phyloP scores from a whole-genome alignment of 345 rosid genomes.

The Euphorbia pulcherrima region DNA sequence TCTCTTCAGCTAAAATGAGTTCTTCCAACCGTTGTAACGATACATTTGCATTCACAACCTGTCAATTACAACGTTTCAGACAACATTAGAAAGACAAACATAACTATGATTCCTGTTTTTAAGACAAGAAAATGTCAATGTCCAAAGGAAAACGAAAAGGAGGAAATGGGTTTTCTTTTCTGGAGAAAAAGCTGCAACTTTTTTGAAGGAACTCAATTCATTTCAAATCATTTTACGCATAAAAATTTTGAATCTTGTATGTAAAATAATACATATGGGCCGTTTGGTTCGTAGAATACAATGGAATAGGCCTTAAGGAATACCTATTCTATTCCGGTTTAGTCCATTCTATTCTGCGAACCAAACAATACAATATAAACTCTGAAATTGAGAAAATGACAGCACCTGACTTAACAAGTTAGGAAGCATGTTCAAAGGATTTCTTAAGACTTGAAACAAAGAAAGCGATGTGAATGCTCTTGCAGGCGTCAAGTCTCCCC shows the following conservation, averaged over 20 bases:
- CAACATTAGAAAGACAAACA: not conserved
- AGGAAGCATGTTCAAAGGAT: conserved; percentile 35
- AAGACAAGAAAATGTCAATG: not conserved
- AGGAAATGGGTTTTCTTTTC: not conserved
- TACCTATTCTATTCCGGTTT: too few relatives aligned
- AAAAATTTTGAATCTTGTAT: too few relatives aligned
- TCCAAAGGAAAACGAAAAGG: not conserved
- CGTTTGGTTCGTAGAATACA: too few relatives aligned
- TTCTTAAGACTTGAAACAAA: conserved; percentile 32
- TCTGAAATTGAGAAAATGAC: conserved; percentile 6
- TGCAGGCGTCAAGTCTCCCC: conserved; percentile 36
- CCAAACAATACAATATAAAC: not conserved
- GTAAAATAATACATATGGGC: too few relatives aligned
- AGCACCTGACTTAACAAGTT: conserved; percentile 31
- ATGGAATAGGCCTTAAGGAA: too few relatives aligned
- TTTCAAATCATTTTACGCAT: too few relatives aligned
- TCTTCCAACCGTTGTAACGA: conserved; percentile 89
- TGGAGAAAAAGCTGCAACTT: not conserved
- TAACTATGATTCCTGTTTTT: not conserved
- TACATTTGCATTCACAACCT: conserved; percentile 90
- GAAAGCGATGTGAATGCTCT: conserved; percentile 35
- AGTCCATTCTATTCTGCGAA: too few relatives aligned
- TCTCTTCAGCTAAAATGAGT: conserved; percentile 76
- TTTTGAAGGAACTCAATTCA: too few relatives aligned
- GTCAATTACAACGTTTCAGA: conserved; percentile 17